A percentile compares a stretch with the other conserved stretches of the same genome.
phyloP scores from a whole-genome alignment of 805 yeast species.

The Gaillardinia entomophila region DNA sequence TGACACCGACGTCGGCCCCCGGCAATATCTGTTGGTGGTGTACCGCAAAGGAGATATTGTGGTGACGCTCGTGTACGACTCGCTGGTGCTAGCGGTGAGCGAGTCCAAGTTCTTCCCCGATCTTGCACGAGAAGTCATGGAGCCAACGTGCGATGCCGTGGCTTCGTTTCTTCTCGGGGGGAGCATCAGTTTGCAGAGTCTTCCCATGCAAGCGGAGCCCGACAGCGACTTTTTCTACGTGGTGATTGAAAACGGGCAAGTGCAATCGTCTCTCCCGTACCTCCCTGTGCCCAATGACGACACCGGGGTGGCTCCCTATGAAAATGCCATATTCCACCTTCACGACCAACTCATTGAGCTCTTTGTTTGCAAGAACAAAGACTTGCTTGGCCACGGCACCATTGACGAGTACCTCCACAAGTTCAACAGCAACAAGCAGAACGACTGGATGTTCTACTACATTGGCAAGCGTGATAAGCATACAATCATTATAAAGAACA shows the following conservation, averaged over 20 bases:
- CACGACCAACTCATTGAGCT: slow-evolving; percentile 33
- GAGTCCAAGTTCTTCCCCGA: slow-evolving; percentile 15
- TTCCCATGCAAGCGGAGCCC: slow-evolving; percentile 10
- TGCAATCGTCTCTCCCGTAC: slow-evolving; percentile 34
- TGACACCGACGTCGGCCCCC: slow-evolving; percentile 3
- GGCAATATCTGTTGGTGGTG: slow-evolving; percentile 27
- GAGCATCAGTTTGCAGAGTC: slow-evolving; percentile 21
- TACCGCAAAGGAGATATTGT: slow-evolving; percentile 17
- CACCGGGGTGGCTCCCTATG: slow-evolving; percentile 8
- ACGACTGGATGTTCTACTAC: slow-evolving; percentile 40
- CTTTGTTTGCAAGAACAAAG: slow-evolving; percentile 18
- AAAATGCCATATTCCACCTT: slow-evolving; percentile 28
- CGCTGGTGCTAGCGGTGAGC: slow-evolving; percentile 17
- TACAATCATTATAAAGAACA: slow-evolving; percentile 31
- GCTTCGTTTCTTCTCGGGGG: slow-evolving; percentile 8
- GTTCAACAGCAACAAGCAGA: slow-evolving; percentile 28
- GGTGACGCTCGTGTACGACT: slow-evolving; percentile 25
- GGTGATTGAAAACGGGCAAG: slow-evolving; percentile 21
- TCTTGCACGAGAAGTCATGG: slow-evolving; percentile 9
- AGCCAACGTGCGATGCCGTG: slow-evolving; percentile 20
- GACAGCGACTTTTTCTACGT: slow-evolving; percentile 35
- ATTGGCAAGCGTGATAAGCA: slow-evolving; percentile 21
- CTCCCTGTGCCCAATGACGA: slow-evolving; percentile 13
- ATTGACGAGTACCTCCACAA: slow-evolving; percentile 35
- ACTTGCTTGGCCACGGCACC: slow-evolving; percentile 12